phyloP scores from a whole-genome alignment of 1,139 yeast species.

The Insectozyma bohioensis region DNA sequence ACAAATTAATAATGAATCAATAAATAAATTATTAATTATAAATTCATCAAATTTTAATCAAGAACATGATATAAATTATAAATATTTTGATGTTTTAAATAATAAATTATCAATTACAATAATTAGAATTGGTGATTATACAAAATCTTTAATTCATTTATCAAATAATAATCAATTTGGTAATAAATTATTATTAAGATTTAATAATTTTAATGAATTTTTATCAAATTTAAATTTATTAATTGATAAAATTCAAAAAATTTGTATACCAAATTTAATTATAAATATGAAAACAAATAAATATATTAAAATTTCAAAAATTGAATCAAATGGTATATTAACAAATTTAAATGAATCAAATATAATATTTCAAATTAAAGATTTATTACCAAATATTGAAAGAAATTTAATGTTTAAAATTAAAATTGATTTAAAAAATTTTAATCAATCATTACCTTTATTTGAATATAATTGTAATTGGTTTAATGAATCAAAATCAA shows the following conservation, averaged over 20 bases:
- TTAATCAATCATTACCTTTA: slow-evolving; percentile 6
- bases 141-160: slow-evolving; percentile 12
- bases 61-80: not conserved
- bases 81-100: slow-evolving; percentile 13
- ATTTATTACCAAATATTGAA: slow-evolving; percentile 17
- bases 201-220: slow-evolving; percentile 20
- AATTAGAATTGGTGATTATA: slow-evolving; percentile 23
- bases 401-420: slow-evolving; percentile 19
- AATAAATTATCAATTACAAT: slow-evolving; percentile 25
- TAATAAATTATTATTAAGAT: slow-evolving; percentile 21
- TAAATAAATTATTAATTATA: slow-evolving; percentile 30
- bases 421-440: slow-evolving; percentile 11
- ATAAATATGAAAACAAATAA: slow-evolving; percentile 8
- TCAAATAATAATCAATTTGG: slow-evolving; percentile 11
- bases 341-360: not conserved
- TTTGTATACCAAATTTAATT: slow-evolving; percentile 13
- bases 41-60: slow-evolving; percentile 11
- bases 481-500: slow-evolving; percentile 5
- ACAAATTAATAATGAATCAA: slow-evolving; percentile 17
- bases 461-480: slow-evolving; percentile 11
- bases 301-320: slow-evolving; percentile 10
- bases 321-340: slow-evolving; percentile 27
- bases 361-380: slow-evolving; percentile 16
- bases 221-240: slow-evolving; percentile 3
- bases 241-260: slow-evolving; percentile 7